phyloP scores from a whole-genome alignment of 129 eudicot genomes.

The Smallanthus sonchifolius region DNA sequence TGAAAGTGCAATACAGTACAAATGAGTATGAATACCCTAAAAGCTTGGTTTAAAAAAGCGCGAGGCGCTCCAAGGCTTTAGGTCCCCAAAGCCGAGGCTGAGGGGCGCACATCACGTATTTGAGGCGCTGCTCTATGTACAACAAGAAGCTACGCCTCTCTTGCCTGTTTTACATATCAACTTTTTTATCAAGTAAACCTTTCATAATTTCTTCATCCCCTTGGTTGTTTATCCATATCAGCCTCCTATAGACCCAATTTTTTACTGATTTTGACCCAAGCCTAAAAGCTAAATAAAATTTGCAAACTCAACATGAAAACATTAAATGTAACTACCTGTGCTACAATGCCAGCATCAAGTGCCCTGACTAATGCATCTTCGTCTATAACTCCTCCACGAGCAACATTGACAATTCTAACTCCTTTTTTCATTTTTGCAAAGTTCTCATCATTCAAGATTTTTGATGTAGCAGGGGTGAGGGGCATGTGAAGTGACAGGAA shows the following conservation, averaged over 20 bases:
- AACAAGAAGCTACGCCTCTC: no score
- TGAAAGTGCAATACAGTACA: conserved; percentile 7
- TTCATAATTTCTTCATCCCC: no score
- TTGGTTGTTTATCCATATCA: no score
- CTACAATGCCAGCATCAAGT: conserved; percentile 89
- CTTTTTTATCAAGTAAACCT: no score
- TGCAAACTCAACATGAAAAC: neutral
- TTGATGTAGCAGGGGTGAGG: conserved; percentile 72
- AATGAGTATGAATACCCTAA: neutral
- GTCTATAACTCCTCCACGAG: conserved; percentile 98
- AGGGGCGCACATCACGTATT: no score
- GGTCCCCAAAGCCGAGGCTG: no score
- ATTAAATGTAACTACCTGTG: conserved; percentile 49
- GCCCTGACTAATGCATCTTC: conserved; percentile 93
- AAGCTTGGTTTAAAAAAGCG: no score
- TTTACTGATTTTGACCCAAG: no score
- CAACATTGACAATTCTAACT: conserved; percentile 82
- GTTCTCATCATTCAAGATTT: conserved; percentile 78
- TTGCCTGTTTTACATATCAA: no score
- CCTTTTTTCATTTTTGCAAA: conserved; percentile 98
- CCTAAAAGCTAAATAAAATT: neutral
- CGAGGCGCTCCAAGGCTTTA: no score
- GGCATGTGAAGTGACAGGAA: conserved; percentile 99
- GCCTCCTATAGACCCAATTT: no score
- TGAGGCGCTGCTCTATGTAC: no score